Evolutionary conservation across 2,329 filamentous ascomycete genomes (phyloP).

Genomic region (Penicillium hordei): DNA sequence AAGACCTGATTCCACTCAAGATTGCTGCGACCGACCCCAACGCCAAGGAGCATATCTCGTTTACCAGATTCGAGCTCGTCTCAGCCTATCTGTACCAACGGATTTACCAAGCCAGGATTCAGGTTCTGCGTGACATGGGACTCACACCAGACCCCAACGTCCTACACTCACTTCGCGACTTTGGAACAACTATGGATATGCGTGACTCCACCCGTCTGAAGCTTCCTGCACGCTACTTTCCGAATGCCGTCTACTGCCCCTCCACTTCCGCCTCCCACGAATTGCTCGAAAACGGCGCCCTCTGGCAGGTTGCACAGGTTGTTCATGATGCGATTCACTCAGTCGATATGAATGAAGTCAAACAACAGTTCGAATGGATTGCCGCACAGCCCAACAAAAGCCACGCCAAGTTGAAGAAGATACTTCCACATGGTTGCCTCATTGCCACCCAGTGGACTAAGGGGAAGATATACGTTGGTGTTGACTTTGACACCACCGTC

Average conservation of each 20-base stretch:
- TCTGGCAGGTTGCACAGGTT: background rate
- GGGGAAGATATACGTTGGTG: background rate
- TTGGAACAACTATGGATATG: slow-evolving; percentile 3
- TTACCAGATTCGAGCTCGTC: slow-evolving; percentile 5
- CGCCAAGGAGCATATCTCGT: background rate
- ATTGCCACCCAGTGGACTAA: background rate
- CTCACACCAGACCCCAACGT: background rate
- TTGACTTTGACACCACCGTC: background rate
- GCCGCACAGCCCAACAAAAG: slow-evolving; percentile 2
- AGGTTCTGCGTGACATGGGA: background rate
- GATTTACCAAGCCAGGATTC: background rate
- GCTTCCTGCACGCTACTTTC: slow-evolving; percentile 1
- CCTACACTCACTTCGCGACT: background rate
- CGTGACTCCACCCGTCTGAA: background rate
- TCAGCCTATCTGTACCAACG: slow-evolving; percentile 1
- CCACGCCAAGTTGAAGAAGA: background rate
- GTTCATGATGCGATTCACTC: background rate
- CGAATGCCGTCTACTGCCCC: background rate
- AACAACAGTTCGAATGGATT: slow-evolving; percentile 1
- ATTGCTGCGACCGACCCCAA: background rate
- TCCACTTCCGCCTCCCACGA: background rate
- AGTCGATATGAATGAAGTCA: background rate
- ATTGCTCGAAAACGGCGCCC: background rate
- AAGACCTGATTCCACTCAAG: background rate
- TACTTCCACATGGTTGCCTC: background rate